Conservation (phyloP, 805 yeast genomes). For the Cyberlindnera americana region DNA sequence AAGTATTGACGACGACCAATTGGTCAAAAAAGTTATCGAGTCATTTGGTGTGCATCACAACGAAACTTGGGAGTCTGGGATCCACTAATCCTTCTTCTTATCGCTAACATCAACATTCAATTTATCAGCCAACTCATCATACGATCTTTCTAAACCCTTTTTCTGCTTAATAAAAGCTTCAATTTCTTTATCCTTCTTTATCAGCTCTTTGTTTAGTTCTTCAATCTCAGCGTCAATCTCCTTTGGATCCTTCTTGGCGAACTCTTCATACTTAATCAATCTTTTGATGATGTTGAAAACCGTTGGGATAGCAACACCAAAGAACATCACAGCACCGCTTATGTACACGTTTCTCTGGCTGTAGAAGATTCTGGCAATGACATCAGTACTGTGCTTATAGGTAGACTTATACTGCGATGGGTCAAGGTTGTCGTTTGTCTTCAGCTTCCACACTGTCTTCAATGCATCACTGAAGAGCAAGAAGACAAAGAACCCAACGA, state of each 20-base stretch:
- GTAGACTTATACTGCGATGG: constrained; percentile 18
- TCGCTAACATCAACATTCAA: constrained; percentile 16
- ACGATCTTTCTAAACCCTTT: constrained; percentile 45
- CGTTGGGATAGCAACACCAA: constrained; percentile 50
- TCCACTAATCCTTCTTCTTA: constrained; percentile 28
- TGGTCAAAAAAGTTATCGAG: constrained; percentile 40
- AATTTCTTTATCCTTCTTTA: constrained; percentile 41
- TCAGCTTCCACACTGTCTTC: constrained; percentile 37
- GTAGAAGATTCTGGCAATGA: constrained; percentile 56
- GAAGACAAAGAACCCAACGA: constrained; percentile 40
- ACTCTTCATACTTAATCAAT: constrained; percentile 45
- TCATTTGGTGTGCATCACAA: constrained; percentile 54
- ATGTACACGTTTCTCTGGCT: constrained; percentile 61
- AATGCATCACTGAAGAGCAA: constrained; percentile 54
- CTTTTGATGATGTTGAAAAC: constrained; percentile 50
- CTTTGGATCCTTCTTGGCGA: constrained; percentile 19
- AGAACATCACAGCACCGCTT: constrained; percentile 59
- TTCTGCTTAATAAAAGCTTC: constrained; percentile 48
- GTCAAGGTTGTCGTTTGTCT: constrained; percentile 29
- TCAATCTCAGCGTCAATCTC: constrained; percentile 16
- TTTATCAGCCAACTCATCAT: constrained; percentile 38
- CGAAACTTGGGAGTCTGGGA: constrained; percentile 64
- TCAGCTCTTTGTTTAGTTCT: constrained; percentile 36
- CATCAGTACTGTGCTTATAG: constrained; percentile 40
- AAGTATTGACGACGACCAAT: constrained; percentile 27